Evolutionary conservation across 1,284 basidiomycete genomes (phyloP).

Genomic region (Schizophyllum commune): DNA sequence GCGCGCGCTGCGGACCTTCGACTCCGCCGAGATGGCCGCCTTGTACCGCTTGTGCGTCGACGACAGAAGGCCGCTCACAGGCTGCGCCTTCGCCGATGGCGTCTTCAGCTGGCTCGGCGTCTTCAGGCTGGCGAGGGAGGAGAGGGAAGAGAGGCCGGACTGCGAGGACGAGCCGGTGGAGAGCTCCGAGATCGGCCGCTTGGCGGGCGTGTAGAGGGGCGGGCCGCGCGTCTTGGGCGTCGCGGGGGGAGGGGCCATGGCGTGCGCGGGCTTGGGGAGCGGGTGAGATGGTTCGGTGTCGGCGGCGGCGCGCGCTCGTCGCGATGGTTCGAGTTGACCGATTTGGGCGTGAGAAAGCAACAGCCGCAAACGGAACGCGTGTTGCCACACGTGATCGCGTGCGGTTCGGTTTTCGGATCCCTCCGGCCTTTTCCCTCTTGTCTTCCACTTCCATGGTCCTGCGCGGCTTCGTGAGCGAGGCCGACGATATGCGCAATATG

Average conservation of each 20-base stretch:
- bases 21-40: conserved; percentile 53
- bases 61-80: conserved; percentile 35
- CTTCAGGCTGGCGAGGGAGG: neutral
- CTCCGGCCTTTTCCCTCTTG: neutral
- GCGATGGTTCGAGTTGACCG: neutral
- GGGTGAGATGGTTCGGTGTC: no score
- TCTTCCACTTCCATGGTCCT: no score
- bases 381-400: neutral
- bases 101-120: neutral
- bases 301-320: neutral
- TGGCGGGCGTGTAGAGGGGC: neutral
- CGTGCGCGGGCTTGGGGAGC: neutral
- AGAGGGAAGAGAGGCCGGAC: neutral
- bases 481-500: no score
- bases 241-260: neutral
- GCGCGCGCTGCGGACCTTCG: conserved; percentile 34
- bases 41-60: conserved; percentile 62
- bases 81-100: neutral
- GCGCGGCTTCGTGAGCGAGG: no score
- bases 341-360: neutral
- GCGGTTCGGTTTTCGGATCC: neutral
- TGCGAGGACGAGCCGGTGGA: neutral
- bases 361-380: neutral
- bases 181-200: neutral
- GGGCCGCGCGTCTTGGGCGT: neutral